Conservation (phyloP, 441 rosid genomes). For the Euphorbia schlechtendalii region DNA sequence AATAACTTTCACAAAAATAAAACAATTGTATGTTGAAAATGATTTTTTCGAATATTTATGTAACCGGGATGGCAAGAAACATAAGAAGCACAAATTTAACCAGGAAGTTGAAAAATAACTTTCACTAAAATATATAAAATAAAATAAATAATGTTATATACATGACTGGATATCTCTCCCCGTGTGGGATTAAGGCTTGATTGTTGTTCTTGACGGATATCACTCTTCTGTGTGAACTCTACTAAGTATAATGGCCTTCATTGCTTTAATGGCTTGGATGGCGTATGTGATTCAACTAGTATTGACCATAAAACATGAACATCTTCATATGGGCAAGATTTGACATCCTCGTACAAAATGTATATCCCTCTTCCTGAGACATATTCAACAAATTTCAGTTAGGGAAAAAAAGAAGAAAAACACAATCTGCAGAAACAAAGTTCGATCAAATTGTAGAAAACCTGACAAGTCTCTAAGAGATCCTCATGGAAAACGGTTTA, state of each 20-base stretch:
- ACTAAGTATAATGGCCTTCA: constrained; percentile 18
- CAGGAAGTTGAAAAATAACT: constrained; percentile 13
- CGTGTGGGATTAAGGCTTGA: no score
- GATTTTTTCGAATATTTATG: constrained; percentile 19
- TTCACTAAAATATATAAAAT: constrained; percentile 17
- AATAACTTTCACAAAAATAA: no score
- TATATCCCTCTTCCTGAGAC: constrained; percentile 83
- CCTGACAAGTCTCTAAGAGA: not conserved
- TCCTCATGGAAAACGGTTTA: not conserved
- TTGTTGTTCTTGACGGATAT: not conserved
- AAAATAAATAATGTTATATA: constrained; percentile 38
- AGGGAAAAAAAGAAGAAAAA: not conserved
- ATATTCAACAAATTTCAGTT: not conserved
- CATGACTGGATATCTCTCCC: constrained; percentile 22
- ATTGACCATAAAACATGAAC: constrained; percentile 91
- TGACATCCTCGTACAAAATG: constrained; percentile 84
- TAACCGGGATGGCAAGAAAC: constrained; percentile 16
- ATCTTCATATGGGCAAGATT: constrained; percentile 87
- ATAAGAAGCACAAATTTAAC: constrained; percentile 6
- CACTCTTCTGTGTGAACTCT: constrained; percentile 13
- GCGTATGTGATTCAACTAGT: constrained; percentile 65
- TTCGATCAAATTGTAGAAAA: not conserved
- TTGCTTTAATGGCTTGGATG: constrained; percentile 43
- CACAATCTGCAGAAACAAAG: not conserved
- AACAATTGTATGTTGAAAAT: not conserved